A percentile compares a stretch with the other conserved stretches of the same genome.
Conservation (phyloP, 345 rosid species). For the Pelargonium nanum region DNA sequence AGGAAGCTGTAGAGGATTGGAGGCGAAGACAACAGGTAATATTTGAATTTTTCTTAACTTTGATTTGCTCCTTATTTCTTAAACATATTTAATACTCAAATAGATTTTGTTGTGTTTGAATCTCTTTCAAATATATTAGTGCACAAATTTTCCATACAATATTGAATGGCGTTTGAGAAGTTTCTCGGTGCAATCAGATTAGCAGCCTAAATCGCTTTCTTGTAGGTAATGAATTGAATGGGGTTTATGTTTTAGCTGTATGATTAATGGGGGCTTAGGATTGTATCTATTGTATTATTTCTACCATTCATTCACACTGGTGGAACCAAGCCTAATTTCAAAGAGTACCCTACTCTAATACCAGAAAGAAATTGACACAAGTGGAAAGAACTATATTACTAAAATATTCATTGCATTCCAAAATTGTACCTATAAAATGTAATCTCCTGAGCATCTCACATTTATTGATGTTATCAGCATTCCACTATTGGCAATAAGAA, state of each 20-base stretch:
- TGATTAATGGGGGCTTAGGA: not conserved
- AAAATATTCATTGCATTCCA: not conserved
- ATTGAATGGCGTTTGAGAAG: too few relatives aligned
- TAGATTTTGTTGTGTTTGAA: not conserved
- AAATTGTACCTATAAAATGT: not conserved
- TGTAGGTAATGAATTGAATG: too few relatives aligned
- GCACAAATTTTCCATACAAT: not conserved
- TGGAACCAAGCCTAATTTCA: not conserved
- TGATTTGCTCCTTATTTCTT: not conserved
- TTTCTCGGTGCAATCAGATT: not conserved
- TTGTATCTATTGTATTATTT: not conserved
- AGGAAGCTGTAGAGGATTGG: slow-evolving; percentile 91
- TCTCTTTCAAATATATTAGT: not conserved
- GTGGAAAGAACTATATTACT: not conserved
- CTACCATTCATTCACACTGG: not conserved
- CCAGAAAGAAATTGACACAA: not conserved
- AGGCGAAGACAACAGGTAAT: slow-evolving; percentile 61
- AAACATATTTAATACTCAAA: not conserved
- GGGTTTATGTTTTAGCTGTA: not conserved
- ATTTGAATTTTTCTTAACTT: slow-evolving; percentile 3
- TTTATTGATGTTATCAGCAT: not conserved
- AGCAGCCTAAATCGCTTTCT: not conserved
- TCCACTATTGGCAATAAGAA: not conserved
- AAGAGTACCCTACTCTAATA: not conserved
- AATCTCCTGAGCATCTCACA: not conserved